Evolutionary conservation across 305 asterid species (phyloP).

Genomic region (Fraxinus baroniana): DNA sequence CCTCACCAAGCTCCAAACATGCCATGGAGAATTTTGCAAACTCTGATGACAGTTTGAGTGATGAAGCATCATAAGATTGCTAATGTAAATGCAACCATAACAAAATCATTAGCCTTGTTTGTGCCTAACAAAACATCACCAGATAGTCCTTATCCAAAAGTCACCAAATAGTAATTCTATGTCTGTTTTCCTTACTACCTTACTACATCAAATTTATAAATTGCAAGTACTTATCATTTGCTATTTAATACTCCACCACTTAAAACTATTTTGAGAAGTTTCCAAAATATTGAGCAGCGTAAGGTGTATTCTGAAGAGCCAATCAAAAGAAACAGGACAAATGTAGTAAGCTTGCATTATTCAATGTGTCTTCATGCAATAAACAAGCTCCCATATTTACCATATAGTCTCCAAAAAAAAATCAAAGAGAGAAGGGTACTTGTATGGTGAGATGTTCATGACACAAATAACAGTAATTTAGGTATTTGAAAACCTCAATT

Average conservation of each 20-base stretch:
- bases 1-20: background rate
- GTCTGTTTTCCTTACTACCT: background rate
- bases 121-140: background rate
- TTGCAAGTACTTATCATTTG: background rate
- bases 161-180: background rate
- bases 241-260: background rate
- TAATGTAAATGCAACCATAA: background rate
- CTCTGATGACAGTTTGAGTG: background rate
- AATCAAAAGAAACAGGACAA: background rate
- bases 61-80: background rate
- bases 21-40: background rate
- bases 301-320: background rate
- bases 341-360: background rate
- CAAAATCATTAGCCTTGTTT: background rate
- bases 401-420: background rate
- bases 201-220: background rate
- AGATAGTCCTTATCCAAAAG: background rate
- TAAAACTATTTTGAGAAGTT: background rate
- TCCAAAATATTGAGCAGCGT: background rate
- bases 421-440: background rate
- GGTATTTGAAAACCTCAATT: background rate
- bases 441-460: background rate
- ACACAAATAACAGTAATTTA: background rate
- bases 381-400: background rate
- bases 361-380: background rate